Base-by-base conservation (phyloP, 768 basidiomycete species). In the Lentinula edodes region DNA sequence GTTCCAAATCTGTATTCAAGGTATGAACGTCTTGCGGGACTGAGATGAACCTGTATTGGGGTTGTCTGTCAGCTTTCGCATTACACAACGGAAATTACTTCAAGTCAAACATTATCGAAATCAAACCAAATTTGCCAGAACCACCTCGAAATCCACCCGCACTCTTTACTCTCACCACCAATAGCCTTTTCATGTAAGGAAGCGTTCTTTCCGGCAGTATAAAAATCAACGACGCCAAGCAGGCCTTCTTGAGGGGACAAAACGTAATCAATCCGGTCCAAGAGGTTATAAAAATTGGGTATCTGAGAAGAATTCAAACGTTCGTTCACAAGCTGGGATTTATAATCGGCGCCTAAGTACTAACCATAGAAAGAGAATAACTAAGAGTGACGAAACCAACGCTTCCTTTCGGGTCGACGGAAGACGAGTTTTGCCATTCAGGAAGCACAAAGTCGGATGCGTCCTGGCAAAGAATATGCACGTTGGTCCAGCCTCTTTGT, bases 1-100 rank as follows among this genome's bases (percentile, higher is more conserved):
- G 89, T 90, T 43, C 88, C 88, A 72, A 90, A 90, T 61, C 83
- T 83, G 72, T 90, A 89, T 70, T 92, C 90, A 38, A 91, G 78
- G 70, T 91, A 91, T 57, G 87, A 83, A 18, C 88, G 78, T 38
- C 88, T 74, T 32, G 83, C 81, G 7, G 84, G 83, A 23, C 80
- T 79, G 8, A 83, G 71, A 15, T 78, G 82, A 39, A 85, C 72
- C 75, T 77, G 36, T 35, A 16, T 28, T 28, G 28, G 28, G 28
- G 43, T 28, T 52, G 34, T 8, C 1, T 46, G 12, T 60, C 23
- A 58, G 56, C 39, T 20, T 56, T 58, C 16, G 20, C 51, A 42
- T 50, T 52, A n/a, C 15, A 66, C 62, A 66, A 64, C 68, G 75
- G 52, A 35, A 63, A 38, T 8, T 66, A 66, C 38, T 38, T 5